Evolutionary conservation across 129 eudicot species (phyloP), one percentile per base, ranked within the genome.

Genomic region (Flaveria robusta): DNA sequence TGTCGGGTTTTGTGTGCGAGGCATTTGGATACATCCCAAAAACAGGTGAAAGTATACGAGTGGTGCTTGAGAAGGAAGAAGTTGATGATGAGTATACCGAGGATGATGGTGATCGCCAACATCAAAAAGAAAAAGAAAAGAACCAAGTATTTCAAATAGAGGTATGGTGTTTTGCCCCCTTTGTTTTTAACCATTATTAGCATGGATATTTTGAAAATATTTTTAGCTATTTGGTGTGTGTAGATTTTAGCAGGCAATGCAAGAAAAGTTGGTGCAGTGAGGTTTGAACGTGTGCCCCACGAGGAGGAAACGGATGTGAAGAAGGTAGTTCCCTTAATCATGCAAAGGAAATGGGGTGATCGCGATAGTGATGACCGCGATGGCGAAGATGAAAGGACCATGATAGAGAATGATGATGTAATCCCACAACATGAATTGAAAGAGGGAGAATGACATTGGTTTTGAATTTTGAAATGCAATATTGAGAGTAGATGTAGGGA

Each of bases 1-100:
- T 94, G 64, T 91, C 99, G 1, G 99, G 99, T 68, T 94, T 91
- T 82, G 86, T 94, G 18, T 94, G 99, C 27, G 99, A 94, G 77
- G 92, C 96, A 34, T 94, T 94, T 80, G 99, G 97, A 77, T 94
- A 94, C 68, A 94, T 94, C 74, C 99, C 99, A 1, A 89, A 86
- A 73, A 91, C 96, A 3, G 99, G 99, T 18, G 99, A 94, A 80
- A 85, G 89, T 58, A 89, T 91, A 45, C 89, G 87, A 71, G 89
- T 94, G 67, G 87, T 91, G 55, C 92, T 94, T 49, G 92, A 89
- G 81, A 94, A 82, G 77, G 84, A 74, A 75, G 95, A 90, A 74
- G 98, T 90, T 70, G 81, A 74, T 78, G 87, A 72, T 46, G 91
- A 92, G 74, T 91, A 91, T 65, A 84, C 64, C 1, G 93, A 79